These are phyloP conservation scores for Phoenix dactylifera DNA, from an alignment of 176 grass and related monocot species.

Conservation along the genomic window DNA sequence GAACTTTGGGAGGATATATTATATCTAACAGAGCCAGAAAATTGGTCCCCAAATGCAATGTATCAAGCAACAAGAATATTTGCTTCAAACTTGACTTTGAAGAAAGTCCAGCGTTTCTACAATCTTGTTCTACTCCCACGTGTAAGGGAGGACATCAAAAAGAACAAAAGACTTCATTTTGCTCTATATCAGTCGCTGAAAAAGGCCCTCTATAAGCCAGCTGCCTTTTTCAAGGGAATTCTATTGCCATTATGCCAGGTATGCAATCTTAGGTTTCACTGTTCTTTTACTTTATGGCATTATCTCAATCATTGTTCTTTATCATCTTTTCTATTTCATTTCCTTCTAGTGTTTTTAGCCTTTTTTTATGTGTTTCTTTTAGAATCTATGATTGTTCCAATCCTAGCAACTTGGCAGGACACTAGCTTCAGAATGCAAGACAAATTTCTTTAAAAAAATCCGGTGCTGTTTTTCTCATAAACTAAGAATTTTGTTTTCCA, in stretches of 20 bases:
- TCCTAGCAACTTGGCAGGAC: no score
- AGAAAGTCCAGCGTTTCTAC: slow-evolving; percentile 60
- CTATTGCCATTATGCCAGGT: slow-evolving; percentile 89
- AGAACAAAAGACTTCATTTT: slow-evolving; percentile 86
- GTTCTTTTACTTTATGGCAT: neutral
- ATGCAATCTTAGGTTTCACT: slow-evolving; percentile 1
- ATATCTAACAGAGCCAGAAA: slow-evolving; percentile 71
- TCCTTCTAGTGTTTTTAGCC: neutral
- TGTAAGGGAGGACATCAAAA: slow-evolving; percentile 70
- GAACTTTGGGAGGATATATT: slow-evolving; percentile 71
- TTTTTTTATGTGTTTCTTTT: no score
- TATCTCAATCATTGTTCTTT: neutral
- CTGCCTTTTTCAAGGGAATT: slow-evolving; percentile 83
- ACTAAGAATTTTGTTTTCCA: neutral
- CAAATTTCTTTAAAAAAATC: no score
- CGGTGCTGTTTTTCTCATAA: no score
- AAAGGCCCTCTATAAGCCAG: slow-evolving; percentile 77
- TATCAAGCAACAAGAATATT: slow-evolving; percentile 86
- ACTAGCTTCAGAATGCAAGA: no score
- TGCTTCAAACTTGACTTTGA: slow-evolving; percentile 74
- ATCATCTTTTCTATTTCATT: neutral
- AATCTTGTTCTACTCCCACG: slow-evolving; percentile 68
- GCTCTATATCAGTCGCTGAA: slow-evolving; percentile 73
- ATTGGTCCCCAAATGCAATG: slow-evolving; percentile 88
- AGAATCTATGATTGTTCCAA: no score